Base-by-base conservation (phyloP, 352 stramenopile species). In the Phytophthora tubulina region DNA sequence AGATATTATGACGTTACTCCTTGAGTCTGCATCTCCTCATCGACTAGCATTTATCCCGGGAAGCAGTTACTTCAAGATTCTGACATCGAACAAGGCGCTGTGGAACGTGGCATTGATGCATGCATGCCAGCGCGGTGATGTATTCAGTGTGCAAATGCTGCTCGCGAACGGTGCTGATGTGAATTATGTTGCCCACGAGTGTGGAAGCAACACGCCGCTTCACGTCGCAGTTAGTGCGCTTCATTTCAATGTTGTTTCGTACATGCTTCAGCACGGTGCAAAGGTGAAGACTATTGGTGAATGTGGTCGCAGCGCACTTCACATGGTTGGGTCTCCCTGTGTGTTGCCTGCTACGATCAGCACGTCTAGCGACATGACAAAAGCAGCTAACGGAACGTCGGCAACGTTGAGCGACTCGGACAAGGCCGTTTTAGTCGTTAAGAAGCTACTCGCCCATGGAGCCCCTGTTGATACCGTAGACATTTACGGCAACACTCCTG, bases 71-170 rank as follows among this genome's bases (percentile, higher is more conserved):
- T 95, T 95, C 73, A 95, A 95, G 58, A 96, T 96, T 62, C 60
- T 96, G 53, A 93, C 88, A 17, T 85, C 84, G 0, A 95, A 93
- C 73, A 96, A 96, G 67, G 91, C 90, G 38, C 52, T 96, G 11
- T 96, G 90, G 90, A 96, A 96, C 53, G 90, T 96, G 10, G 90
- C 90, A n/a, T 74, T 96, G 15, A 89, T 94, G 50, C 86, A 96
- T 67, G 90, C 90, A 0, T 96, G 90, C 27, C 90, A 96, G 61
- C 88, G 88, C 7, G 90, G 90, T 49, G 88, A 94, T 57, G 81
- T 96, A 38, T 86, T 80, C 4, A 95, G 85, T 60, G 90, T 96
- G 14, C 90, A 96, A 76, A 96, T 96, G 90, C 76, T 96, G 11
- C 74, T 96, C 4, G 86, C 88, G 2, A 96, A 96, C 41, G 88